These are phyloP conservation scores for Casuarina cunninghamiana DNA, from an alignment of 306 rosid species.

Conservation along the genomic window DNA sequence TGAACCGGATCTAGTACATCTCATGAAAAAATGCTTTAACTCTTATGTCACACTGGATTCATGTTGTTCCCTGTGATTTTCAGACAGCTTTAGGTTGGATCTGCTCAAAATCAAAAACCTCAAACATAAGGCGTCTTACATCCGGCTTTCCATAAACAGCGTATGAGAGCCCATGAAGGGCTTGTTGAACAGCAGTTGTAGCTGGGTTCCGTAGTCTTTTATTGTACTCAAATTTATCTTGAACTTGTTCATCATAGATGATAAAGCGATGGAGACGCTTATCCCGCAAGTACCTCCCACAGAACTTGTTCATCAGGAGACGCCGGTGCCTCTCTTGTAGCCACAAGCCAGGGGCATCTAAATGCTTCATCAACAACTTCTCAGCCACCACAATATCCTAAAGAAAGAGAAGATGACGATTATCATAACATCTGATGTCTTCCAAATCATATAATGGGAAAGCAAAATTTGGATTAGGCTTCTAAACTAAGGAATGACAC, in stretches of 20 bases:
- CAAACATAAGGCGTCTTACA: conserved; percentile 91
- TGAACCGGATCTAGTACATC: background rate
- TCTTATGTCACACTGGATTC: conserved; percentile 12
- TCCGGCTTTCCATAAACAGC: conserved; percentile 89
- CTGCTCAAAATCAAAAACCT: conserved; percentile 92
- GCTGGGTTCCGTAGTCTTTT: conserved; percentile 80
- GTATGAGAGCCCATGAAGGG: conserved; percentile 88
- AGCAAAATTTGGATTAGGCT: conserved; percentile 2
- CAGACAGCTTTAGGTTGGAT: conserved; percentile 82
- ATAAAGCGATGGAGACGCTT: conserved; percentile 65
- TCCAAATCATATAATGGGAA: conserved; percentile 7
- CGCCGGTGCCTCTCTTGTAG: conserved; percentile 83
- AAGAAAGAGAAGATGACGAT: conserved; percentile 15
- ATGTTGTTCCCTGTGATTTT: conserved; percentile 1
- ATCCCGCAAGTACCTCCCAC: conserved; percentile 83
- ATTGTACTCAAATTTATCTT: conserved; percentile 68
- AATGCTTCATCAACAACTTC: conserved; percentile 90
- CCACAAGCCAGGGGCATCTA: conserved; percentile 98
- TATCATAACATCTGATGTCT: background rate
- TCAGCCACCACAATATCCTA: conserved; percentile 97
- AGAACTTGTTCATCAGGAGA: conserved; percentile 79
- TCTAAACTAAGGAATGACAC: conserved; percentile 6
- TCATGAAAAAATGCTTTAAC: conserved; percentile 17
- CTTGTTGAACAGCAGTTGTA: conserved; percentile 86
- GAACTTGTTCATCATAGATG: conserved; percentile 59